Percentiles rank a stretch among this genome's conserved stretches.
These are phyloP conservation scores for Nicotiana sylvestris DNA, from an alignment of 257 asterid genomes.

Conservation along the genomic window DNA sequence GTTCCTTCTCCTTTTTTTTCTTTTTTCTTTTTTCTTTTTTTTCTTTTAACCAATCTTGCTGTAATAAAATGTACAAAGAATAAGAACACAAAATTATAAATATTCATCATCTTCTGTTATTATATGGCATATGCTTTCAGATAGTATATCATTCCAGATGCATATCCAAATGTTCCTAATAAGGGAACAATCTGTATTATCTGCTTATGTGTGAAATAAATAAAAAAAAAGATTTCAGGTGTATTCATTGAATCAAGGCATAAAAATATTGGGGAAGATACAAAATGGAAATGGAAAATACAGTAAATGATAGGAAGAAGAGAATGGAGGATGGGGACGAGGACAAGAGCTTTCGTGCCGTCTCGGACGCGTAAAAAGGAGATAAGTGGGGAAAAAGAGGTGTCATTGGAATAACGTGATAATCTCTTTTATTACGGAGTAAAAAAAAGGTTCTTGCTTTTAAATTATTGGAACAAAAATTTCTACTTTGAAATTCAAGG, in stretches of 20 bases:
- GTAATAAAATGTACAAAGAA: neutral
- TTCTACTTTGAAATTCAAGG: neutral
- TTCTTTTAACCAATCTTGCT: neutral
- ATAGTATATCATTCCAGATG: neutral
- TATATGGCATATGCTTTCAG: no score
- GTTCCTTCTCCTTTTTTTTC: neutral
- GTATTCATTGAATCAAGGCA: neutral
- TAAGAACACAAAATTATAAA: neutral
- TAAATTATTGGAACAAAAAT: neutral
- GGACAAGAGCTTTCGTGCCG: conserved; percentile 37
- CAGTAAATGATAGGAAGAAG: neutral
- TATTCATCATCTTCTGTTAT: no score
- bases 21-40: neutral
- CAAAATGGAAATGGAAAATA: neutral
- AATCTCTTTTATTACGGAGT: conserved; percentile 21
- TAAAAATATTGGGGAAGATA: neutral
- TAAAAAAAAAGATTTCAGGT: neutral
- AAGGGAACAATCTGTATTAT: conserved; percentile 16
- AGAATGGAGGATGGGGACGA: conserved; percentile 6
- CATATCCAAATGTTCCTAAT: conserved; percentile 27
- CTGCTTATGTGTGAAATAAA: no score
- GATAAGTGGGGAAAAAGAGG: neutral
- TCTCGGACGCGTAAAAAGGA: conserved; percentile 41
- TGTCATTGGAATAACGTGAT: conserved; percentile 37
- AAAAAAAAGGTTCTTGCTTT: neutral